Evolutionary conservation across 1,284 basidiomycete species (phyloP).

Genomic region (Ganoderma sinense): DNA sequence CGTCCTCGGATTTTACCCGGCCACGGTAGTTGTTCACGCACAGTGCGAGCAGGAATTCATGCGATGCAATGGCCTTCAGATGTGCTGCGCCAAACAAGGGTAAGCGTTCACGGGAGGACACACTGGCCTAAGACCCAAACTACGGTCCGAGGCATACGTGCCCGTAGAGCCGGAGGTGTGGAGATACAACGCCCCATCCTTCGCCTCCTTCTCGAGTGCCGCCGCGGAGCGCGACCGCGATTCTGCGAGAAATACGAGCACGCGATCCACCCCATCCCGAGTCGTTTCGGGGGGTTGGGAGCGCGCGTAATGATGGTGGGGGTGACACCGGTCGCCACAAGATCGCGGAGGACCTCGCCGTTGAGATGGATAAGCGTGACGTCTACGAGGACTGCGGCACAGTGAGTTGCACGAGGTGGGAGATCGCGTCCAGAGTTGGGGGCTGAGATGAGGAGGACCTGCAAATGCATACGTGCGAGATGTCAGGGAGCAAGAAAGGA

Average conservation of each 20-base stretch:
- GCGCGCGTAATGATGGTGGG: constrained; percentile 5
- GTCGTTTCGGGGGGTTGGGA: not conserved
- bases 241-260: not conserved
- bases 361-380: constrained; percentile 15
- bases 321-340: not conserved
- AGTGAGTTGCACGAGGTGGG: constrained; percentile 13
- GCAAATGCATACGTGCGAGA: not conserved
- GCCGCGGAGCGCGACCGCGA: not conserved
- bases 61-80: constrained; percentile 9
- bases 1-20: constrained; percentile 13
- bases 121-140: too few species aligned
- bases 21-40: constrained; percentile 10
- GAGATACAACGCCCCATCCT: constrained; percentile 17
- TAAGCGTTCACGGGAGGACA: not conserved
- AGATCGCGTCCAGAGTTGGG: constrained; percentile 17
- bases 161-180: constrained; percentile 23
- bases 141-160: too few species aligned
- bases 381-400: constrained; percentile 13
- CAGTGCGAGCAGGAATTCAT: constrained; percentile 14
- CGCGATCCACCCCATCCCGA: constrained; percentile 10
- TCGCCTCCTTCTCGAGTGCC: constrained; percentile 8
- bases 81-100: not conserved
- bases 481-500: not conserved
- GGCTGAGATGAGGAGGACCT: constrained; percentile 15
- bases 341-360: constrained; percentile 3